Percentiles rank a stretch among this genome's conserved stretches.
phyloP scores from a whole-genome alignment of 805 yeast species.

The Myxozyma udenii region DNA sequence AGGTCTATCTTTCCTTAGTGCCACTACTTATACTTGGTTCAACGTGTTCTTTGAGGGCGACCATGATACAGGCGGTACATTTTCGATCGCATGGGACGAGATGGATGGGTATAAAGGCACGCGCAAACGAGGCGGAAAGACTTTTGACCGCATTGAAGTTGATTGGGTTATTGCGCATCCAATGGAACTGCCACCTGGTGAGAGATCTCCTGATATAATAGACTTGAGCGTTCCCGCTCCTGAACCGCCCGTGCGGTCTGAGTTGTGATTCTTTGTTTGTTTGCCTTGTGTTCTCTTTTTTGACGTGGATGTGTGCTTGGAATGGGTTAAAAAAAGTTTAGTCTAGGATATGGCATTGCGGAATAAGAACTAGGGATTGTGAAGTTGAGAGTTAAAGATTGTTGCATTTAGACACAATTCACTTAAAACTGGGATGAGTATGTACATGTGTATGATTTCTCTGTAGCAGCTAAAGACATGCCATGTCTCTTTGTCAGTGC shows the following conservation, averaged over 20 bases:
- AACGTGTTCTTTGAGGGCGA: slow-evolving; percentile 46
- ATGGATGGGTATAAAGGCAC: slow-evolving; percentile 71
- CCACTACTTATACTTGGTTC: slow-evolving; percentile 43
- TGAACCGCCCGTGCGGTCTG: too few species aligned
- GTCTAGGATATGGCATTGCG: too few species aligned
- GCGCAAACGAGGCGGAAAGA: slow-evolving; percentile 48
- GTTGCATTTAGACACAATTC: too few species aligned
- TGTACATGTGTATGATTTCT: too few species aligned
- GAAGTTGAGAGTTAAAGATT: too few species aligned
- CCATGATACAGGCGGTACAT: slow-evolving; percentile 31
- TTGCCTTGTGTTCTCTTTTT: neutral
- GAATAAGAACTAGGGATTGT: too few species aligned
- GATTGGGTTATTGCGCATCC: slow-evolving; percentile 37
- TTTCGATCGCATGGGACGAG: slow-evolving; percentile 45
- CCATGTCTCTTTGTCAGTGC: too few species aligned
- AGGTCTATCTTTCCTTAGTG: slow-evolving; percentile 27
- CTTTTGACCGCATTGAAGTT: slow-evolving; percentile 52
- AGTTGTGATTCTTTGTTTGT: neutral
- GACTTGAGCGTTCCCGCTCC: neutral
- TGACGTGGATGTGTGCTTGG: too few species aligned
- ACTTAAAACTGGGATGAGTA: too few species aligned
- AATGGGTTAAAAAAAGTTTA: too few species aligned
- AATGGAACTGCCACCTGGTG: slow-evolving; percentile 7
- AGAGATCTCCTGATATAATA: neutral
- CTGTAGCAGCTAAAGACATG: too few species aligned